A percentile compares a stretch with the other conserved stretches of the same genome.
These are phyloP conservation scores for Zygosaccharomyces pseudobailii DNA, from an alignment of 1,139 yeast genomes.

Conservation along the genomic window DNA sequence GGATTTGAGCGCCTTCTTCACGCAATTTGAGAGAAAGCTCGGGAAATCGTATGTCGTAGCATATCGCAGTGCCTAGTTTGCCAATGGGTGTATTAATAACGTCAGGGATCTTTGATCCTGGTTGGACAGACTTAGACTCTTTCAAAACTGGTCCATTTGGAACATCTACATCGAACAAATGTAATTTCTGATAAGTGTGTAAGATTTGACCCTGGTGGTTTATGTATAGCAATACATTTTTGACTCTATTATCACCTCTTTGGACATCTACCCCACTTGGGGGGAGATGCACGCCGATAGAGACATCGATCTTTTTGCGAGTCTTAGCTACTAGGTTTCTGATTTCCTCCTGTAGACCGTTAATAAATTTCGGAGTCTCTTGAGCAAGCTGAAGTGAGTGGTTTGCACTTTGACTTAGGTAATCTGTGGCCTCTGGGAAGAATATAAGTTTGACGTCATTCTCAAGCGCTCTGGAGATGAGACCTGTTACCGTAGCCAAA, in stretches of 20 bases:
- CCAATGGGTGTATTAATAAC: constrained; percentile 64
- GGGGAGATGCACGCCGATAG: constrained; percentile 86
- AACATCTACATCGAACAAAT: constrained; percentile 83
- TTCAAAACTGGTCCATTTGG: constrained; percentile 66
- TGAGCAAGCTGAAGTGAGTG: constrained; percentile 61
- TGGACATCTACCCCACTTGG: constrained; percentile 18
- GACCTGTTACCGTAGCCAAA: constrained; percentile 49
- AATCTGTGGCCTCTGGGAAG: constrained; percentile 92
- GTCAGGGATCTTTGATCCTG: constrained; percentile 52
- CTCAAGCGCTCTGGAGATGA: constrained; percentile 59
- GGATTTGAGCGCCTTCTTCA: constrained; percentile 65
- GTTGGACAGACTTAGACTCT: constrained; percentile 77
- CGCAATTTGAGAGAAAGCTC: constrained; percentile 68
- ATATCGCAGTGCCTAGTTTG: constrained; percentile 66
- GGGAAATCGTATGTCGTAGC: constrained; percentile 88
- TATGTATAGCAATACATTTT: constrained; percentile 71
- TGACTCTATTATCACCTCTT: constrained; percentile 42
- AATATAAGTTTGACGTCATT: constrained; percentile 62
- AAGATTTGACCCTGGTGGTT: constrained; percentile 56
- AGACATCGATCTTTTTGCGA: constrained; percentile 41
- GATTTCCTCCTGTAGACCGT: constrained; percentile 47
- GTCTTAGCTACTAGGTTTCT: constrained; percentile 33
- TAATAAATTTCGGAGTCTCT: constrained; percentile 37
- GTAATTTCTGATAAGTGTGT: constrained; percentile 76
- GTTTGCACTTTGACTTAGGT: constrained; percentile 62